These are phyloP conservation scores for Mortierella sp. DNA, from an alignment of 371 early-diverging fungal genomes.

Conservation along the genomic window DNA sequence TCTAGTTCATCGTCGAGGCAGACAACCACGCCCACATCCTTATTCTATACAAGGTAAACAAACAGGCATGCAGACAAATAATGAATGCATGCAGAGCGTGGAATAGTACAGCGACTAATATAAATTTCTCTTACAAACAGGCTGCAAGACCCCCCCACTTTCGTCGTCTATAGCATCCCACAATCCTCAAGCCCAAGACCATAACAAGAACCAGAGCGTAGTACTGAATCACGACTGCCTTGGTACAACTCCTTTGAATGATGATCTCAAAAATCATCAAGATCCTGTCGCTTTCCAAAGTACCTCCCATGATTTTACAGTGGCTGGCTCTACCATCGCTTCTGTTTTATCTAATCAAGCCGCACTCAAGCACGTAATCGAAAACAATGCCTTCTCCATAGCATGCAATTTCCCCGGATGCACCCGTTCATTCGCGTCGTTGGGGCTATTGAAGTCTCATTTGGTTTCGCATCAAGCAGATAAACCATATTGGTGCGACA, in stretches of 20 bases:
- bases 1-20: background rate
- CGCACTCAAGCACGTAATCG: background rate
- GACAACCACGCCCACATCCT: background rate
- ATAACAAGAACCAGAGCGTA: background rate
- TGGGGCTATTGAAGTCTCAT: conserved; percentile 39
- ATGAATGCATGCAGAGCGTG: background rate
- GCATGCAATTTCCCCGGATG: conserved; percentile 9
- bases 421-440: conserved; percentile 12
- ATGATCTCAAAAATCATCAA: background rate
- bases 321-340: too few relatives aligned
- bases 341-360: background rate
- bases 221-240: background rate
- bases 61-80: background rate
- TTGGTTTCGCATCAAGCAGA: conserved; percentile 36
- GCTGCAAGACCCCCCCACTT: background rate
- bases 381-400: background rate
- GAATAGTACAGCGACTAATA: too few relatives aligned
- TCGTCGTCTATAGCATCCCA: background rate
- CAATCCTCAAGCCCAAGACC: background rate
- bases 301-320: too few relatives aligned
- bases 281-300: background rate
- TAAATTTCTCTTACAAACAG: background rate
- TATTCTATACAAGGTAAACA: background rate
- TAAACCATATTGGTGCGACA: conserved; percentile 36
- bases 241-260: background rate